Percentiles rank a stretch among this genome's conserved stretches.
These are phyloP conservation scores for Ophiostoma sp. DNA, from an alignment of 2,329 filamentous ascomycete genomes.

Conservation along the genomic window DNA sequence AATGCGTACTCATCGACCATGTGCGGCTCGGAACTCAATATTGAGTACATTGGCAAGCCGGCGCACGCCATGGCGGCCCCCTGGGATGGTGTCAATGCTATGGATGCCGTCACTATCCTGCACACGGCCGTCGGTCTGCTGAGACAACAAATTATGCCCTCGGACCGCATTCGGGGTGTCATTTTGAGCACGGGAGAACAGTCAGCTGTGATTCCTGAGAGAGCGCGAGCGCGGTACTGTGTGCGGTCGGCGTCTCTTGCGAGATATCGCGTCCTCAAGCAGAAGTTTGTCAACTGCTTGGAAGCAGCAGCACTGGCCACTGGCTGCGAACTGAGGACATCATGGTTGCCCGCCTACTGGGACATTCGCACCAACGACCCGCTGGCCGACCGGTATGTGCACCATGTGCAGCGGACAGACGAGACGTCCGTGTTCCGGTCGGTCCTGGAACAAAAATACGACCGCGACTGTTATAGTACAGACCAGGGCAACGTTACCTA, in stretches of 20 bases:
- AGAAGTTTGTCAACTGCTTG: background rate
- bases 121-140: conserved; percentile 4
- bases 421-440: background rate
- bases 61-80: conserved; percentile 12
- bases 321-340: background rate
- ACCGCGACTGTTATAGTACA: background rate
- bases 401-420: background rate
- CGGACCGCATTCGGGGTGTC: background rate
- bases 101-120: background rate
- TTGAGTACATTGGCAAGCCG: background rate
- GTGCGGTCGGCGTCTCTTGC: background rate
- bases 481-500: background rate
- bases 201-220: background rate
- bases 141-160: conserved; percentile 1
- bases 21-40: background rate
- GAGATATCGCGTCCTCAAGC: background rate
- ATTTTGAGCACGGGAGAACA: background rate
- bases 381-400: background rate
- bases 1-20: conserved; percentile 12
- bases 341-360: background rate
- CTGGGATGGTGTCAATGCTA: conserved; percentile 17
- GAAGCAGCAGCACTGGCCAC: background rate
- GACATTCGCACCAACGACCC: background rate
- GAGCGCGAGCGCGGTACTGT: background rate
- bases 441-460: background rate